phyloP scores from a whole-genome alignment of 2,329 filamentous ascomycete species.

The Phialocephala subalpina region DNA sequence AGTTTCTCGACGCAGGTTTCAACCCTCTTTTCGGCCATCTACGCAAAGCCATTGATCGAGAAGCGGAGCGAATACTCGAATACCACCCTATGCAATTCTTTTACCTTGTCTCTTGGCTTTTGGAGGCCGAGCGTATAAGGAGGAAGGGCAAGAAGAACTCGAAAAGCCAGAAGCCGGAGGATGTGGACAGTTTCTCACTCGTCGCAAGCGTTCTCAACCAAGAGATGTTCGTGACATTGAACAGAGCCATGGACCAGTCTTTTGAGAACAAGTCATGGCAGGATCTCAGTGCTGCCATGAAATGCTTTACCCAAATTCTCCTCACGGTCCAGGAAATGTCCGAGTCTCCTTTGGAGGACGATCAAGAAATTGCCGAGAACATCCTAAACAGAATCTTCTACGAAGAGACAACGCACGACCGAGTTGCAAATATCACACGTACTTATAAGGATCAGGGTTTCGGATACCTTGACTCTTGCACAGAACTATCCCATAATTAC shows the following conservation, averaged over 20 bases:
- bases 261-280: slow-evolving; percentile 88
- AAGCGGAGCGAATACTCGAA: slow-evolving; percentile 81
- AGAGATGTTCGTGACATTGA: slow-evolving; percentile 91
- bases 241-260: slow-evolving; percentile 80
- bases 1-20: slow-evolving; percentile 94
- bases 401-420: slow-evolving; percentile 92
- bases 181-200: slow-evolving; percentile 81
- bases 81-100: slow-evolving; percentile 88
- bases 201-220: slow-evolving; percentile 92
- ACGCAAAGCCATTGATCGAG: slow-evolving; percentile 88
- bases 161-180: slow-evolving; percentile 54
- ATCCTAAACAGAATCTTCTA: slow-evolving; percentile 98
- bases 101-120: slow-evolving; percentile 91
- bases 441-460: slow-evolving; percentile 95
- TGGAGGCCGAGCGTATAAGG: slow-evolving; percentile 82
- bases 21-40: slow-evolving; percentile 89
- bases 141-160: slow-evolving; percentile 64
- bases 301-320: slow-evolving; percentile 93
- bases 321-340: slow-evolving; percentile 94
- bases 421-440: slow-evolving; percentile 79
- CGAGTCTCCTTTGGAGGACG: slow-evolving; percentile 84
- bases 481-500: slow-evolving; percentile 91
- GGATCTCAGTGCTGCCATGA: slow-evolving; percentile 86
- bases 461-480: slow-evolving; percentile 90
- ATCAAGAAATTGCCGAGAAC: slow-evolving; percentile 97